These are phyloP conservation scores for Cytospora paraplurivora DNA, from an alignment of 2,329 filamentous ascomycete genomes.

Conservation along the genomic window DNA sequence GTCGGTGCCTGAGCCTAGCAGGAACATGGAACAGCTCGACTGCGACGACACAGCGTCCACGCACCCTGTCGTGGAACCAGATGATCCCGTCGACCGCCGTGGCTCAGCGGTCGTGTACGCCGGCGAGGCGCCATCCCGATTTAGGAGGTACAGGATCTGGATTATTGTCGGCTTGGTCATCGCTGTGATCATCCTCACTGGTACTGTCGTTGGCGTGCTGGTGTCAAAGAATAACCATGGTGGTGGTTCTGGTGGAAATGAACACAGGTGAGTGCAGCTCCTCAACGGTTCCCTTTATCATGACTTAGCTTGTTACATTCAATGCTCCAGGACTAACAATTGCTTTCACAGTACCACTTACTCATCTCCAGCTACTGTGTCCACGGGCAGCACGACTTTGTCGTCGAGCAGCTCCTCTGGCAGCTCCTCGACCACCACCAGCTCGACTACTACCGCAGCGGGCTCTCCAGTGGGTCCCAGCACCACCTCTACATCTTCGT, in stretches of 20 bases:
- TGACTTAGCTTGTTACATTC: background rate
- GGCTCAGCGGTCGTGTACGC: constrained; percentile 19
- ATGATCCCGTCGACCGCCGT: constrained; percentile 22
- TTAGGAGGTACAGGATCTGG: constrained; percentile 12
- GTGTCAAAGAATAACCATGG: constrained; percentile 3
- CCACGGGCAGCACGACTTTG: background rate
- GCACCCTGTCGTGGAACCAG: constrained; percentile 18
- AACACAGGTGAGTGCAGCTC: background rate
- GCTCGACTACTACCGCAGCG: background rate
- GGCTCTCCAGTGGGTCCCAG: constrained; percentile 15
- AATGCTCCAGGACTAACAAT: background rate
- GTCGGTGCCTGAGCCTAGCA: constrained; percentile 5
- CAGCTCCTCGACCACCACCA: background rate
- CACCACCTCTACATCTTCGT: background rate
- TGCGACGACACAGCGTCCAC: constrained; percentile 6
- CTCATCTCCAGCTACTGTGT: background rate
- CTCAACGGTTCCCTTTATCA: no score
- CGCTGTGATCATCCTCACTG: constrained; percentile 7
- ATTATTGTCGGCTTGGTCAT: constrained; percentile 10
- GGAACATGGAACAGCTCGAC: constrained; percentile 1
- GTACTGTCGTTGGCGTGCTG: constrained; percentile 15
- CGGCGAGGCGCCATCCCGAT: constrained; percentile 15
- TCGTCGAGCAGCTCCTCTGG: constrained; percentile 5
- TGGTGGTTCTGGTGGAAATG: background rate
- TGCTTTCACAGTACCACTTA: background rate